Conservation (phyloP, 495 filamentous ascomycete species). For the Parachaetomium inaequale region DNA sequence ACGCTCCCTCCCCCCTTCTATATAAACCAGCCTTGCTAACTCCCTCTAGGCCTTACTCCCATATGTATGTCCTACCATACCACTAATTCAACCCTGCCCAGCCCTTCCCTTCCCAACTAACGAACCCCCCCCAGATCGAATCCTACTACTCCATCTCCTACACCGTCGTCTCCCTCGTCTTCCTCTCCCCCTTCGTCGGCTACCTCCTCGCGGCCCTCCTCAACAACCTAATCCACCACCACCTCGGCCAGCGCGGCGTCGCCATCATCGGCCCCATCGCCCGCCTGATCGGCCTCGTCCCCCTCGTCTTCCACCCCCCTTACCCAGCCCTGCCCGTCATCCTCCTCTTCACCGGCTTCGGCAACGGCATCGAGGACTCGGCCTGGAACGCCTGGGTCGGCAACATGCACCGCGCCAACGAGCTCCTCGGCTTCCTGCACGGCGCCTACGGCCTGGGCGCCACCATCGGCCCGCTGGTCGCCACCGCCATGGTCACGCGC, state of each 20-base stretch:
- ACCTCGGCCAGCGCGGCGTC: conserved; percentile 69
- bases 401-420: conserved; percentile 66
- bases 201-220: conserved; percentile 76
- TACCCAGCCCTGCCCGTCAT: conserved; percentile 71
- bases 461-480: conserved; percentile 70
- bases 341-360: conserved; percentile 68
- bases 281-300: conserved; percentile 63
- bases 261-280: conserved; percentile 62
- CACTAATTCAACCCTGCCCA: background rate
- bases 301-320: conserved; percentile 68
- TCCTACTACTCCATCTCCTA: conserved; percentile 69
- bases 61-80: conserved; percentile 1
- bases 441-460: conserved; percentile 76
- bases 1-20: conserved; percentile 30
- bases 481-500: conserved; percentile 65
- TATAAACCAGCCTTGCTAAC: background rate
- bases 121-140: conserved; percentile 47
- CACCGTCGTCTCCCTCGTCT: conserved; percentile 73
- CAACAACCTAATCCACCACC: conserved; percentile 55
- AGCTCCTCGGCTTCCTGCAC: conserved; percentile 66
- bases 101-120: background rate
- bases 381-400: conserved; percentile 82
- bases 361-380: conserved; percentile 66
- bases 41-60: conserved; percentile 11
- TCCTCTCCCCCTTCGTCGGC: conserved; percentile 74